Conservation (phyloP, 1,284 basidiomycete genomes). For the Volvariella surrecta region DNA sequence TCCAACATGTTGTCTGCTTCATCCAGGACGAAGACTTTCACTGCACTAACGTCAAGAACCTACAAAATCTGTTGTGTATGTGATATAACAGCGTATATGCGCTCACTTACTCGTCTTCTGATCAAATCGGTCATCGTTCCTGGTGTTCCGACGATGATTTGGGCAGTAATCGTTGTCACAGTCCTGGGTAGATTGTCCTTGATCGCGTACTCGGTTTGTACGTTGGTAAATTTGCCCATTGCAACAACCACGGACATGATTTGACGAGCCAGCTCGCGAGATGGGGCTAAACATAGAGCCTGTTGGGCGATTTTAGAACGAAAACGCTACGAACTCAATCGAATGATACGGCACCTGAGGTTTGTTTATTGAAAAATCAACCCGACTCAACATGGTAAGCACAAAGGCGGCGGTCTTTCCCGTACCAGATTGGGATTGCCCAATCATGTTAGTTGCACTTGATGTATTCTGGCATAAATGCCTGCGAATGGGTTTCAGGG, state of each 20-base stretch:
- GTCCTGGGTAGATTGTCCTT: constrained; percentile 71
- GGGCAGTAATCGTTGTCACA: constrained; percentile 73
- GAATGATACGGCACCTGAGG: constrained; percentile 55
- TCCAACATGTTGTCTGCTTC: constrained; percentile 99
- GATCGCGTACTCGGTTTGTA: constrained; percentile 93
- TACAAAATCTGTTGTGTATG: constrained; percentile 9
- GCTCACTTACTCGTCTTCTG: constrained; percentile 33
- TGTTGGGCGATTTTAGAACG: constrained; percentile 20
- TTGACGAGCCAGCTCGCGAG: constrained; percentile 94
- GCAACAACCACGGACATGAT: constrained; percentile 92
- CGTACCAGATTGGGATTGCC: constrained; percentile 98
- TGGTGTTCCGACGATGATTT: constrained; percentile 94
- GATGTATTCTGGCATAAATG: constrained; percentile 2
- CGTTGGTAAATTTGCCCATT: constrained; percentile 93
- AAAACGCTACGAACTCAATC: constrained; percentile 6
- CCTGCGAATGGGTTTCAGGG: not conserved
- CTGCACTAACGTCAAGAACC: constrained; percentile 69
- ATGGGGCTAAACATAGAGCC: constrained; percentile 91
- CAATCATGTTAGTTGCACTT: constrained; percentile 97
- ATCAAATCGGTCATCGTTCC: constrained; percentile 91
- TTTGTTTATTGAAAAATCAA: constrained; percentile 79
- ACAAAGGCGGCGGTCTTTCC: constrained; percentile 99
- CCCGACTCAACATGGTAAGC: constrained; percentile 92
- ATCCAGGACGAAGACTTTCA: constrained; percentile 95
- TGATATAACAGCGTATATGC: not conserved